Conservation (phyloP, 352 stramenopile genomes). For the Phytophthora europaea region DNA sequence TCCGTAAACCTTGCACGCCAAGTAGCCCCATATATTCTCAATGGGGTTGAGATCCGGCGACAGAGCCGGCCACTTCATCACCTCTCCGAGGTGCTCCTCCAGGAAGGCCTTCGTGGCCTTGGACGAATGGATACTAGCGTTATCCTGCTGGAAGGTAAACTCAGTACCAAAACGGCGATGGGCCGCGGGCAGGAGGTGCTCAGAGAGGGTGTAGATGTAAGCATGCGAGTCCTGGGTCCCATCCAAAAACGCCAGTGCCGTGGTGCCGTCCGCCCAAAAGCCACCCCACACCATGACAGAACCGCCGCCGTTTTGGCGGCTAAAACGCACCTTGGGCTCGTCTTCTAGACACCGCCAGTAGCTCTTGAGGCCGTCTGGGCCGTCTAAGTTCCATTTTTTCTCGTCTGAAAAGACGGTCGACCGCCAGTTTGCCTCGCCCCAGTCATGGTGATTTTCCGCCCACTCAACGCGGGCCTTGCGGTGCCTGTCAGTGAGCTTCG, state of each 20-base stretch:
- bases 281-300: background rate
- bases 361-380: slow-evolving; percentile 21
- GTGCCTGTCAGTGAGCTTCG: slow-evolving; percentile 4
- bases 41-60: background rate
- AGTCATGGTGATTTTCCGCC: slow-evolving; percentile 15
- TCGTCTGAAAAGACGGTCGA: slow-evolving; percentile 28
- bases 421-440: slow-evolving; percentile 2
- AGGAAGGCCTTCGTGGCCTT: background rate
- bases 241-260: slow-evolving; percentile 6
- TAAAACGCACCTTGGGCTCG: slow-evolving; percentile 19
- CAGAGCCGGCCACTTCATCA: background rate
- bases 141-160: slow-evolving; percentile 30
- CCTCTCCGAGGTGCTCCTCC: background rate
- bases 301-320: slow-evolving; percentile 18
- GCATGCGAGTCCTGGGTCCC: slow-evolving; percentile 14
- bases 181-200: slow-evolving; percentile 23
- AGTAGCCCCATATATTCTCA: background rate
- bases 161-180: background rate
- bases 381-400: slow-evolving; percentile 41
- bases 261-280: background rate
- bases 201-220: slow-evolving; percentile 29
- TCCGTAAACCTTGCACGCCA: background rate
- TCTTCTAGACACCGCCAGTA: slow-evolving; percentile 29
- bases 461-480: slow-evolving; percentile 22
- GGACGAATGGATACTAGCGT: slow-evolving; percentile 27